phyloP scores from a whole-genome alignment of 306 rosid species.

The Cucumis cinereus region DNA sequence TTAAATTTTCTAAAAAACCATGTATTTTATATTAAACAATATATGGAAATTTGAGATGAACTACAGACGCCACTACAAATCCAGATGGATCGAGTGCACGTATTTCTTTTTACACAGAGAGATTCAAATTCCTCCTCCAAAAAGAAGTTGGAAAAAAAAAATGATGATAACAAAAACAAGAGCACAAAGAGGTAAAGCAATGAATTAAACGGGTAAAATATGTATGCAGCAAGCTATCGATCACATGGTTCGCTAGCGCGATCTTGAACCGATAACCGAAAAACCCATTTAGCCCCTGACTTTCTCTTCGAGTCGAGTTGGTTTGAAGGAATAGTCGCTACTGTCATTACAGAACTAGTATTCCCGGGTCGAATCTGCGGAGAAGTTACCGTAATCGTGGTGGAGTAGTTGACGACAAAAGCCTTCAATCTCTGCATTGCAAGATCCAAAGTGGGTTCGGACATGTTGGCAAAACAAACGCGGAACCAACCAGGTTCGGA shows the following conservation, averaged over 20 bases:
- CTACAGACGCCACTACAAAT: not conserved
- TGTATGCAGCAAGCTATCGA: not conserved
- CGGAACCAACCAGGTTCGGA: slow-evolving; percentile 14
- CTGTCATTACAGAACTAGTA: too few relatives aligned
- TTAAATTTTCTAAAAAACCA: too few relatives aligned
- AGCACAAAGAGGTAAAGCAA: not conserved
- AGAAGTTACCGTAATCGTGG: not conserved
- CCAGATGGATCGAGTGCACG: not conserved
- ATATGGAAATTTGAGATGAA: not conserved
- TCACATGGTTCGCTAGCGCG: not conserved
- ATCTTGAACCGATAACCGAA: not conserved
- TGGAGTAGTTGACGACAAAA: not conserved
- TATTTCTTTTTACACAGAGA: not conserved
- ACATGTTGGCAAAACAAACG: slow-evolving; percentile 9
- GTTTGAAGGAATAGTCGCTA: not conserved
- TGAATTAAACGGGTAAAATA: not conserved
- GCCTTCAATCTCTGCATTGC: slow-evolving; percentile 3
- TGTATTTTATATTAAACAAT: too few relatives aligned
- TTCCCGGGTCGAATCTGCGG: not conserved
- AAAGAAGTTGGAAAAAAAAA: not conserved
- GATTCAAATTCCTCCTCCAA: not conserved
- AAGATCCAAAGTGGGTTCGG: not conserved
- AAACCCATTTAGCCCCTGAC: not conserved
- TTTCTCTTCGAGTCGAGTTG: not conserved
- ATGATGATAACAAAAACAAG: too few relatives aligned